phyloP scores from a whole-genome alignment of 2,329 filamentous ascomycete genomes.

The Aspergillus arachidicola region DNA sequence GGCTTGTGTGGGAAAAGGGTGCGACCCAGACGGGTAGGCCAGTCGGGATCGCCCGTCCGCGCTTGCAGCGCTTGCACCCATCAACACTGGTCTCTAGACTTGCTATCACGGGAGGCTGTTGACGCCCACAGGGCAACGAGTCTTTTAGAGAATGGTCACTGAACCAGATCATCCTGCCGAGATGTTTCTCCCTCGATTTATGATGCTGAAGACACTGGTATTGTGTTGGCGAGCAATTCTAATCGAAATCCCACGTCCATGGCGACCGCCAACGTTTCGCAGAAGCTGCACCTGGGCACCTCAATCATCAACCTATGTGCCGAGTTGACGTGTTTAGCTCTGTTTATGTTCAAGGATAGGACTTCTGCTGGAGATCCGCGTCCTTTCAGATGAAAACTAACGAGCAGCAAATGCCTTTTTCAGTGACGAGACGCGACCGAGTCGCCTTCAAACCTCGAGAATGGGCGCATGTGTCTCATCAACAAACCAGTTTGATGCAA shows the following conservation, averaged over 20 bases:
- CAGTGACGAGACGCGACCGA: conserved; percentile 7
- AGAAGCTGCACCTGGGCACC: not conserved
- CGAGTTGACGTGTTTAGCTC: not conserved
- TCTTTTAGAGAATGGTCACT: not conserved
- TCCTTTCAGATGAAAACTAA: not conserved
- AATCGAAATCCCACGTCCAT: not conserved
- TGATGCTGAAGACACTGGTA: not conserved
- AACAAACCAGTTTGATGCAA: not conserved
- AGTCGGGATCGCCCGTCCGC: conserved; percentile 26
- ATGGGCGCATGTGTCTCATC: not conserved
- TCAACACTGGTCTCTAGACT: conserved; percentile 15
- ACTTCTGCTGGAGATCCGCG: not conserved
- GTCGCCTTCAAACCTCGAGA: not conserved
- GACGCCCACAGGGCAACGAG: not conserved
- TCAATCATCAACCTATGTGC: not conserved
- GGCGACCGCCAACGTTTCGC: not conserved
- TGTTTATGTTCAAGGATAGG: not conserved
- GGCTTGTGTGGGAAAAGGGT: conserved; percentile 15
- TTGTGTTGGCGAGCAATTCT: not conserved
- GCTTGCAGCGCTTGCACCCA: conserved; percentile 25
- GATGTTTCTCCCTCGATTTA: not conserved
- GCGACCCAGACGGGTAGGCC: conserved; percentile 24
- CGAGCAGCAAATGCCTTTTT: not conserved
- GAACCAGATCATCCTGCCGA: not conserved
- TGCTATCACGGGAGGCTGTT: conserved; percentile 8